Evolutionary conservation across 257 asterid genomes (phyloP).

Genomic region (Sherardia arvensis): DNA sequence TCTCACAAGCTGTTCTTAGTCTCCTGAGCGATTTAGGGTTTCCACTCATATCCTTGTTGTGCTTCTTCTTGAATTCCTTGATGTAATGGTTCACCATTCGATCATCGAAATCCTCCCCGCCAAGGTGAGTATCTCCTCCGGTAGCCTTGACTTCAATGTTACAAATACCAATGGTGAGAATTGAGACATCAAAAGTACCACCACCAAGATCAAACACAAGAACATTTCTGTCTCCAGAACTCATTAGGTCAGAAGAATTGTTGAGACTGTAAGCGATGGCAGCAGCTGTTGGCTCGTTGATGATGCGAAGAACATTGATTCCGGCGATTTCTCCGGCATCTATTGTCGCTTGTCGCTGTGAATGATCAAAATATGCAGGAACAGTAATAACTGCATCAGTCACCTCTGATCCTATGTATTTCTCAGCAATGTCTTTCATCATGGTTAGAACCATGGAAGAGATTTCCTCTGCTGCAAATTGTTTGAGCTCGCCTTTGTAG

Average conservation of each 20-base stretch:
- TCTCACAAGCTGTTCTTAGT: conserved; percentile 3
- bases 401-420: neutral
- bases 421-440: neutral
- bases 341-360: neutral
- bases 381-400: neutral
- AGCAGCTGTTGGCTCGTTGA: neutral
- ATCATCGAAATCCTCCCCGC: conserved; percentile 3
- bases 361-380: neutral
- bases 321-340: neutral
- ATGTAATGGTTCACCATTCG: conserved; percentile 3
- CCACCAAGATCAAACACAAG: neutral
- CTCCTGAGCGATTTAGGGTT: neutral
- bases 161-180: neutral
- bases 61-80: neutral
- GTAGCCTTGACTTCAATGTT: conserved; percentile 2
- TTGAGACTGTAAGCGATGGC: neutral
- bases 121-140: neutral
- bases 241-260: neutral
- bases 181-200: neutral
- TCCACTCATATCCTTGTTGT: neutral
- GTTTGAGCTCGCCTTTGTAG: neutral
- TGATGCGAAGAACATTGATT: neutral
- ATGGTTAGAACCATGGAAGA: neutral
- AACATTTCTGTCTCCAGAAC: neutral
- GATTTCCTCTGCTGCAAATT: neutral